Evolutionary conservation across 1,139 yeast species (phyloP).

Genomic region (Hyphopichia fennica): DNA sequence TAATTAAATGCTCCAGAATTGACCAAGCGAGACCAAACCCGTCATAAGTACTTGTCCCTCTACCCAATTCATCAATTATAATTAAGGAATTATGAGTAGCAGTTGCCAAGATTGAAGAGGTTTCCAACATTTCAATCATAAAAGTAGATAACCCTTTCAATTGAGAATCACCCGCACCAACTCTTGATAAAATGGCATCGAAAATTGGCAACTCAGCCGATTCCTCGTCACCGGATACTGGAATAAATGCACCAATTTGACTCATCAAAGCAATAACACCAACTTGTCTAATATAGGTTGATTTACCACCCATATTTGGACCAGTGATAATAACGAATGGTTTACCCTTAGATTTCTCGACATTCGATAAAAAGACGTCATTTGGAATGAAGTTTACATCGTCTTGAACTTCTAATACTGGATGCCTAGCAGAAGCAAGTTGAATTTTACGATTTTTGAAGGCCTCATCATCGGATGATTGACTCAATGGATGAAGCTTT

Average conservation of each 20-base stretch:
- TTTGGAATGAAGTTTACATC: constrained; percentile 85
- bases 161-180: constrained; percentile 99
- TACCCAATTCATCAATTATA: constrained; percentile 91
- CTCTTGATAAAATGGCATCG: constrained; percentile 91
- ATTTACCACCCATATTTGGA: constrained; percentile 98
- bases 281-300: constrained; percentile 88
- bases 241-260: constrained; percentile 91
- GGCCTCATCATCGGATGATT: constrained; percentile 21
- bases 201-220: constrained; percentile 77
- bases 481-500: constrained; percentile 48
- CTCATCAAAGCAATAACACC: constrained; percentile 90
- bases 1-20: constrained; percentile 81
- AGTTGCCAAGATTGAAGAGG: constrained; percentile 84
- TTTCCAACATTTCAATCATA: constrained; percentile 98
- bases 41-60: constrained; percentile 96
- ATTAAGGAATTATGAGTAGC: constrained; percentile 84
- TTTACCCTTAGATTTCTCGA: constrained; percentile 33
- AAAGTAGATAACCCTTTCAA: constrained; percentile 94
- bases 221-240: constrained; percentile 39
- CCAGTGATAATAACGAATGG: constrained; percentile 90
- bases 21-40: constrained; percentile 99
- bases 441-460: constrained; percentile 50
- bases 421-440: constrained; percentile 81
- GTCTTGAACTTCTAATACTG: constrained; percentile 90
- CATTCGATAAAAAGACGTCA: constrained; percentile 58